Base-by-base conservation (phyloP, 176 grass and related monocot species). In the Bonia amplexicaulis region DNA sequence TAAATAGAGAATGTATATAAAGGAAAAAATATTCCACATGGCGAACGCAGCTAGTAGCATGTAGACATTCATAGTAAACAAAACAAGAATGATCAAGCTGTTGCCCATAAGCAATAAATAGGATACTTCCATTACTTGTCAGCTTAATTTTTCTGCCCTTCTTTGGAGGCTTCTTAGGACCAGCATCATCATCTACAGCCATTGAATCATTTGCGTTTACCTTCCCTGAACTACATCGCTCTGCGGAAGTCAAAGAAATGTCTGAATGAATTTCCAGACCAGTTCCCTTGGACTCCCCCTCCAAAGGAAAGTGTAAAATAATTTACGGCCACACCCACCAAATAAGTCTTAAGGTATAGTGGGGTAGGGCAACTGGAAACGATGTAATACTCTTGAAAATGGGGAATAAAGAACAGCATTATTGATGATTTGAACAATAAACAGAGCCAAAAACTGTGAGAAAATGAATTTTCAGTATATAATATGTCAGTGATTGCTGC, bases 51-150 rank as follows among this genome's bases (percentile, higher is more conserved):
- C 31, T 67, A 74, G 39, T 58, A 80, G 41, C 17, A 59, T 64
- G 5, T 49, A 49, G 41, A 52, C 20, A 26, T 62, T 71, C 46
- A 42, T 12, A 54, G 57, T 75, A 74, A 74, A 9, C 15, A 55
- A 88, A 90, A 66, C 13, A 71, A 44, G n/a, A 83, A 80, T n/a
- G 41, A 41, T 73, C 33, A 81, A 65, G 69, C 42, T 89, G 29
- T 40, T 58, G 48, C 22, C 51, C 62, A 40, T 85, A 71, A 61
- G 73, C 35, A 69, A 77, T 81, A 89, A 53, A 55, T 84, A 85
- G 87, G 84, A 94, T 91, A 91, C 87, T 87, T 84, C 92, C 92
- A 79, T 89, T 94, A 77, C 49, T 87, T 82, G 73, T 71, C 78
- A 85, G 81, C 68, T 74, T 87, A 85, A 89, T 82, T 82, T 91